phyloP scores from a whole-genome alignment of 768 basidiomycete species.

The Phaeotremella skinneri region DNA sequence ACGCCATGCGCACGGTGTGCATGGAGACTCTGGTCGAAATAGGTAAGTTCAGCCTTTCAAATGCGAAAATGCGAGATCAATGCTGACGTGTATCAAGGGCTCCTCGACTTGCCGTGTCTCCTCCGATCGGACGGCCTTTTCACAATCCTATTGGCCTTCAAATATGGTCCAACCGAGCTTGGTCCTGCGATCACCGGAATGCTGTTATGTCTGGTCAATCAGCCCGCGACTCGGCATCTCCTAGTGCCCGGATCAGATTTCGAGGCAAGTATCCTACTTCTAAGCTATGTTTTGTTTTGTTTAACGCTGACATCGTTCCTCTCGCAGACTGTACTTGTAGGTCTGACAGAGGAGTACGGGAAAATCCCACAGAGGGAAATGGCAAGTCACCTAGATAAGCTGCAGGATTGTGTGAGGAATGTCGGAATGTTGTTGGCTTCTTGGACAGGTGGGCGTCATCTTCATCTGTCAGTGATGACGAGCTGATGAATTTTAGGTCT shows the following conservation, averaged over 20 bases:
- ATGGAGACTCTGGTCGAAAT: constrained; percentile 88
- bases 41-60: constrained; percentile 56
- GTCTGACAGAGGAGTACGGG: constrained; percentile 88
- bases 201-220: constrained; percentile 80
- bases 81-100: constrained; percentile 57
- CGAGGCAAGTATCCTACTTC: constrained; percentile 61
- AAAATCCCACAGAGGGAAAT: constrained; percentile 57
- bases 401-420: constrained; percentile 73
- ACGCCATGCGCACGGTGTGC: constrained; percentile 76
- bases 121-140: constrained; percentile 78
- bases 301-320: constrained; percentile 2
- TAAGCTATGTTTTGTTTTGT: neutral
- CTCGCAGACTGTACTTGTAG: constrained; percentile 82
- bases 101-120: constrained; percentile 82
- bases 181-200: constrained; percentile 72
- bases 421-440: constrained; percentile 80
- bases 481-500: constrained; percentile 57
- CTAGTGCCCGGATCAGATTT: constrained; percentile 79
- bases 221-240: constrained; percentile 74
- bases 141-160: constrained; percentile 76
- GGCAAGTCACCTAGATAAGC: constrained; percentile 70
- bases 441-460: constrained; percentile 74
- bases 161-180: constrained; percentile 82
- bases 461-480: constrained; percentile 12
- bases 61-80: neutral